Evolutionary conservation across 345 rosid species (phyloP).

Genomic region (Eucalyptus cloeziana): DNA sequence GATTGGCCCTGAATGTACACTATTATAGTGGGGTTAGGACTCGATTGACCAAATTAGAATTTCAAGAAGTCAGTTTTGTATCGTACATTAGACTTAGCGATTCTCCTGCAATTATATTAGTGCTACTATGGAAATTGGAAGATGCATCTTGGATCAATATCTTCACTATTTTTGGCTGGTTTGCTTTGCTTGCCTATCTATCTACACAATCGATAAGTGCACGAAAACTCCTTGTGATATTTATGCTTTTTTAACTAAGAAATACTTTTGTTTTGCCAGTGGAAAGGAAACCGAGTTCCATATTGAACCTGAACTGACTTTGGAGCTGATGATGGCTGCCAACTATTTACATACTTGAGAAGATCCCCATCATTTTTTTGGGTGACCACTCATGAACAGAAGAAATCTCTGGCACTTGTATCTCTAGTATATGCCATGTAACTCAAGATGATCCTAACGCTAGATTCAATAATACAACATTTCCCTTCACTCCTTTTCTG

Average conservation of each 20-base stretch:
- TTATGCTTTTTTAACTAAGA: background rate
- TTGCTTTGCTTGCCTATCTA: background rate
- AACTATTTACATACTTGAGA: conserved; percentile 51
- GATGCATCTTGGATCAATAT: background rate
- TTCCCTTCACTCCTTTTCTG: background rate
- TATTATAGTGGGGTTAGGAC: background rate
- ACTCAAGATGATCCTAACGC: background rate
- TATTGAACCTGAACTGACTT: conserved; percentile 58
- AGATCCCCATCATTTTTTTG: background rate
- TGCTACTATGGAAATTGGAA: background rate
- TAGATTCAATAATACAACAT: background rate
- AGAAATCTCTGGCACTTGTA: background rate
- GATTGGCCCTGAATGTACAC: background rate
- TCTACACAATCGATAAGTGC: background rate
- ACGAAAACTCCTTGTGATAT: background rate
- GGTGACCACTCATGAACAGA: background rate
- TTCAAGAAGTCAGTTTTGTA: background rate
- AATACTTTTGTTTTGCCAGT: conserved; percentile 6
- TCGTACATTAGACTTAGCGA: background rate
- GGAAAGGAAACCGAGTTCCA: conserved; percentile 57
- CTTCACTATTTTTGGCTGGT: background rate
- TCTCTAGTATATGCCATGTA: background rate
- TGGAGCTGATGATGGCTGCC: conserved; percentile 72
- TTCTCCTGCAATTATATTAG: background rate
- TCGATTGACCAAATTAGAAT: background rate